Conservation (phyloP, 192 early-diverging fungal genomes). For the Dissophora ornata region DNA sequence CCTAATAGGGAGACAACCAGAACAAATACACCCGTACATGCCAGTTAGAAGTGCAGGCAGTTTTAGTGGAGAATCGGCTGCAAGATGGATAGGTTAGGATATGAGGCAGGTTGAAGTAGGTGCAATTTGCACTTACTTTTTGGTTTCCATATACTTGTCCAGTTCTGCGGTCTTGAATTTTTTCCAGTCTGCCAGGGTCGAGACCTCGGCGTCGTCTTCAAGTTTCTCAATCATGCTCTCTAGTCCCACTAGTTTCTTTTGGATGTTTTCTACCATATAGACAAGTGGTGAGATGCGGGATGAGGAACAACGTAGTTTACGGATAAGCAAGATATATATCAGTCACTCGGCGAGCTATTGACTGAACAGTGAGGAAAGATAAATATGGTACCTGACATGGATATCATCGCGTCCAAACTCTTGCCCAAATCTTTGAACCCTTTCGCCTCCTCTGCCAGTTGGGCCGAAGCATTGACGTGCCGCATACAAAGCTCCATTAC, state of each 20-base stretch:
- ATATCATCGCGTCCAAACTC: constrained; percentile 25
- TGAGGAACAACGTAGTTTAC: no score
- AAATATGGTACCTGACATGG: constrained; percentile 28
- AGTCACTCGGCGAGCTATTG: no score
- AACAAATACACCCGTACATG: no score
- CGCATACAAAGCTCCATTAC: constrained; percentile 36
- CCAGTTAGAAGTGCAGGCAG: no score
- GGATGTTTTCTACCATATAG: constrained; percentile 34
- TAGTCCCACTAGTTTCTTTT: constrained; percentile 29
- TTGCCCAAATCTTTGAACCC: constrained; percentile 26
- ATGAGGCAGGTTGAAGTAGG: no score
- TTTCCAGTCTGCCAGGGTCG: constrained; percentile 41
- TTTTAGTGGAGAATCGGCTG: no score
- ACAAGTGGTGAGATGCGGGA: background rate
- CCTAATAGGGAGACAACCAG: background rate
- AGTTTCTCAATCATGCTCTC: constrained; percentile 34
- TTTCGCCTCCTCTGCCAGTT: constrained; percentile 24
- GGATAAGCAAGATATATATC: no score
- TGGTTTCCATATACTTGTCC: constrained; percentile 46
- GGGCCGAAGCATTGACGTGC: constrained; percentile 13
- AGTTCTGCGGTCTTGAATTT: constrained; percentile 26
- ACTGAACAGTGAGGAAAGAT: no score
- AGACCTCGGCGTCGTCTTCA: constrained; percentile 22
- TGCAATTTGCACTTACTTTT: constrained; percentile 15
- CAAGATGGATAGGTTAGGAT: no score